Base-by-base conservation (phyloP, 2,329 filamentous ascomycete genomes). In the Ceratocystis eucalypticola region DNA sequence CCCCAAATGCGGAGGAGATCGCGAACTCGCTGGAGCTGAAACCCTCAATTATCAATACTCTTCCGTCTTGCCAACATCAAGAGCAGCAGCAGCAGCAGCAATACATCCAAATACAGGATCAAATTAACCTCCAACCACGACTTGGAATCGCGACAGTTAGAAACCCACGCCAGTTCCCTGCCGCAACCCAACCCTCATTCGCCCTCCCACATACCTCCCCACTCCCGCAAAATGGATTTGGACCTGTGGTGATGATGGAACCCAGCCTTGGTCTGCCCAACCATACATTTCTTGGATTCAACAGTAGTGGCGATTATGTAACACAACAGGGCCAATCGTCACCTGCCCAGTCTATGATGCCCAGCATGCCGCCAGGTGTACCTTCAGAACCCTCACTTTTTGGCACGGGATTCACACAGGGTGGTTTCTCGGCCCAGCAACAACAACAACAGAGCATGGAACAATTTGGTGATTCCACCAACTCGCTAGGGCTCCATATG, bases 11-110 rank as follows among this genome's bases (percentile, higher is more conserved):
- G 3, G 55, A 65, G 5, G 28, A 65, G 2, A 48, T 46, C 33
- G 50, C 44, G 70, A 61, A 74, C 72, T 20, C 41, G 10, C 37
- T 53, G 12, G 53, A n/a, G 28, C 53, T 33, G 53, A 30, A 59
- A 1, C 0, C 7, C 8, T 28, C 5, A 30, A 3, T 20, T 7
- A 10, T 30, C 17, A 30, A n/a, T n/a, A 10, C 4, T 6, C 30
- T 59, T 59, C 6, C 12, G 10, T 37, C 53, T 37, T 28, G 3
- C 17, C 17, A 50, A 22, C 46, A 22, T 7, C 46, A 50, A 22
- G 20, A 57, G 48, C n/a, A 65, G 7, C 48, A 44, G 15, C 22
- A 15, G 17, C 25, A 28, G n/a, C 48, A 28, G 20, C 48, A 53
- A 7, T 25, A 22, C 20, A 25, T 25, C 12, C 48, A 53, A 2